These are phyloP conservation scores for Nemania serpens DNA, from an alignment of 2,329 filamentous ascomycete genomes.

Conservation along the genomic window DNA sequence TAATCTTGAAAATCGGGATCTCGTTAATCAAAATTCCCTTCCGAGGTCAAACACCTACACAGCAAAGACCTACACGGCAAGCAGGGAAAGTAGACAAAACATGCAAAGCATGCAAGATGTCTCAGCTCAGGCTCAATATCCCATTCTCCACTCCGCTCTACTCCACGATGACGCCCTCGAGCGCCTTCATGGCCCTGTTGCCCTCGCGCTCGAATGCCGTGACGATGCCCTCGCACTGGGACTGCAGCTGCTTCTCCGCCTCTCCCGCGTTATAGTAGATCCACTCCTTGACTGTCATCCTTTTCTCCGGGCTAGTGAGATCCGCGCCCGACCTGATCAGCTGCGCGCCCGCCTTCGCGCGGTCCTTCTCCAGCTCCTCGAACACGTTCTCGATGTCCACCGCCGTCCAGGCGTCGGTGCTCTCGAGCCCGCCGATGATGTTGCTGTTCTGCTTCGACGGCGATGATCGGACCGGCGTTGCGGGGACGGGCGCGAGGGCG, in stretches of 20 bases:
- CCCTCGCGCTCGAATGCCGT: constrained; percentile 83
- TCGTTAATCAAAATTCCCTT: too few species aligned
- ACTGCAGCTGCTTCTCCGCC: constrained; percentile 78
- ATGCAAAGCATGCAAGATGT: too few species aligned
- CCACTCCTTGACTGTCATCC: constrained; percentile 95
- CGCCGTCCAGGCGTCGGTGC: constrained; percentile 69
- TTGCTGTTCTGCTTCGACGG: constrained; percentile 68
- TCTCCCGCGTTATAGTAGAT: constrained; percentile 78
- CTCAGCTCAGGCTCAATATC: too few species aligned
- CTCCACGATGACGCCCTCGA: constrained; percentile 73
- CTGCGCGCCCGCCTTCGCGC: constrained; percentile 45
- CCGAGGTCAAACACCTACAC: too few species aligned
- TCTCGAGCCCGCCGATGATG: constrained; percentile 59
- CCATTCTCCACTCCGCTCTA: constrained; percentile 28
- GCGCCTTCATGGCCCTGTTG: constrained; percentile 71
- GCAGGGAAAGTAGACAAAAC: too few species aligned
- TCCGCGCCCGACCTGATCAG: constrained; percentile 61
- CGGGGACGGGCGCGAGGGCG: constrained; percentile 52
- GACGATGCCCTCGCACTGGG: constrained; percentile 84
- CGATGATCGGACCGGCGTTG: constrained; percentile 58
- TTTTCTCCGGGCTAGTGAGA: constrained; percentile 76
- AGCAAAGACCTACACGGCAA: too few species aligned
- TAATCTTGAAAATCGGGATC: too few species aligned
- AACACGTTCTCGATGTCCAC: constrained; percentile 79
- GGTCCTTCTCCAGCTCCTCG: constrained; percentile 57